These are phyloP conservation scores for Aspergillus felis DNA, from an alignment of 2,329 filamentous ascomycete genomes.

Conservation along the genomic window DNA sequence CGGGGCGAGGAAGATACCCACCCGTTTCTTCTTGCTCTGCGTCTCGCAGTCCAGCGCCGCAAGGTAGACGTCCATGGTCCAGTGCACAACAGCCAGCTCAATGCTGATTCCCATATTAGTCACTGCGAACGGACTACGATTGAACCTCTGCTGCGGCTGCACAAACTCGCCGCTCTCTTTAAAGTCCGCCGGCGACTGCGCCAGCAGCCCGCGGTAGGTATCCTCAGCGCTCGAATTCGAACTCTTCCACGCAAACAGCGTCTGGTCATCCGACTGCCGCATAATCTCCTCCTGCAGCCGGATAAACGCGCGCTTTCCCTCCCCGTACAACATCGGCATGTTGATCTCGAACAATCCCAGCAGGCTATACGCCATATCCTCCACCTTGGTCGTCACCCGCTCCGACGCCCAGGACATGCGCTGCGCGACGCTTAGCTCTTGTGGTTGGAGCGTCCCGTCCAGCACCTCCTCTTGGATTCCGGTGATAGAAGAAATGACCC, in stretches of 20 bases:
- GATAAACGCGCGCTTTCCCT: slow-evolving; percentile 21
- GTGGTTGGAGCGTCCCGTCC: background rate
- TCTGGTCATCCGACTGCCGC: slow-evolving; percentile 19
- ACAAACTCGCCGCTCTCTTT: background rate
- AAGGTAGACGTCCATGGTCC: slow-evolving; percentile 18
- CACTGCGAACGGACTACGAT: slow-evolving; percentile 6
- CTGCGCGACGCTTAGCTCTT: slow-evolving; percentile 6
- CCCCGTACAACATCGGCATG: slow-evolving; percentile 25
- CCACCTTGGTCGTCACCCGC: slow-evolving; percentile 17
- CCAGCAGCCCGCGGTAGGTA: background rate
- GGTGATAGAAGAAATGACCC: slow-evolving; percentile 4
- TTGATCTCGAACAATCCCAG: slow-evolving; percentile 26
- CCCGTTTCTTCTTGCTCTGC: background rate
- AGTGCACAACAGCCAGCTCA: slow-evolving; percentile 11
- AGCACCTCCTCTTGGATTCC: slow-evolving; percentile 5
- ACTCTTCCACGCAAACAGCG: slow-evolving; percentile 1
- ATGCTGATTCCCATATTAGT: slow-evolving; percentile 18
- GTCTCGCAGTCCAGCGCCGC: slow-evolving; percentile 15
- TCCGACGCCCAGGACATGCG: slow-evolving; percentile 25
- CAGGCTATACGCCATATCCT: slow-evolving; percentile 27
- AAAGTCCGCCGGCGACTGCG: background rate
- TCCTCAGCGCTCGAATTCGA: background rate
- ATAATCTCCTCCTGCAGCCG: slow-evolving; percentile 30
- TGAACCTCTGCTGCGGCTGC: background rate
- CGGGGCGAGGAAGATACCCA: background rate